phyloP scores from a whole-genome alignment of 257 asterid species.

The Buddleja alternifolia region DNA sequence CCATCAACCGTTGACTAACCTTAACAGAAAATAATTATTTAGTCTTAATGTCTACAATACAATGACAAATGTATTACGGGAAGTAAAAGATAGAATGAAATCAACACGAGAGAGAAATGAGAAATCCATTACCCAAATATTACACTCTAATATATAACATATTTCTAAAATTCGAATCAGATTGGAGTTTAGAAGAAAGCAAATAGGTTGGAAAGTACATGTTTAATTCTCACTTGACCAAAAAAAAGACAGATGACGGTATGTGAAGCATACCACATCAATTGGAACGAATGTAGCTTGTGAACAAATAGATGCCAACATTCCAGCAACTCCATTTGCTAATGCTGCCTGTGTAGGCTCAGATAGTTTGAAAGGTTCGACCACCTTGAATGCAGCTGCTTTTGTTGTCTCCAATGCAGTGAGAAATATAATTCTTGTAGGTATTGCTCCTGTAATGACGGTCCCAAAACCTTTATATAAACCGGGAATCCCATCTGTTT shows the following conservation, averaged over 20 bases:
- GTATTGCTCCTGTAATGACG: constrained; percentile 83
- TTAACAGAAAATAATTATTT: constrained; percentile 43
- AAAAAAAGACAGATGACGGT: constrained; percentile 13
- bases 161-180: neutral
- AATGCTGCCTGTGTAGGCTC: constrained; percentile 90
- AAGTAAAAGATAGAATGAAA: neutral
- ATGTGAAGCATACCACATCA: constrained; percentile 75
- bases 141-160: neutral
- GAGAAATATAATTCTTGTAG: constrained; percentile 87
- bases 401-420: constrained; percentile 87
- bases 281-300: constrained; percentile 88
- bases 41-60: constrained; percentile 6
- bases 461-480: constrained; percentile 89
- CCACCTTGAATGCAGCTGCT: constrained; percentile 66
- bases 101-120: neutral
- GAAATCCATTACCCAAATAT: neutral
- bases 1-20: constrained; percentile 82
- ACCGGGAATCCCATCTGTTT: constrained; percentile 80
- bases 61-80: neutral
- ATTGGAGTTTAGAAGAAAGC: neutral
- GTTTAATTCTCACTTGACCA: constrained; percentile 2
- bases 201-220: neutral
- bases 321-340: constrained; percentile 92
- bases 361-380: constrained; percentile 73
- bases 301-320: constrained; percentile 82